Conservation (phyloP, 2,329 filamentous ascomycete species). For the Cercospora beticola region DNA sequence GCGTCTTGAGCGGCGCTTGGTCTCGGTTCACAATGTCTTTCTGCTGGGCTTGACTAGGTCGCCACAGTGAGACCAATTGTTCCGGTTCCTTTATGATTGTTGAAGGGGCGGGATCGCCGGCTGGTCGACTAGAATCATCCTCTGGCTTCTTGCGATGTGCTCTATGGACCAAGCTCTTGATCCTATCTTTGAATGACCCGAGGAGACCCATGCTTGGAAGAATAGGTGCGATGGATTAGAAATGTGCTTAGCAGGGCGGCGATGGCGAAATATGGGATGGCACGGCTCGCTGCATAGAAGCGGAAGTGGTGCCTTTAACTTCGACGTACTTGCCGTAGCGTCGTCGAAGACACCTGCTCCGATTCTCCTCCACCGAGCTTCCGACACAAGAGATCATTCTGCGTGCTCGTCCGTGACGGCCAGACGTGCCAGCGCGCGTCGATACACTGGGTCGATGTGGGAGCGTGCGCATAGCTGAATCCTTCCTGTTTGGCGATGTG, state of each 20-base stretch:
- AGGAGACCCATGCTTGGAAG: constrained; percentile 7
- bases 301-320: background rate
- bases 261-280: background rate
- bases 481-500: background rate
- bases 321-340: background rate
- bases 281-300: background rate
- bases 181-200: constrained; percentile 24
- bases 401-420: background rate
- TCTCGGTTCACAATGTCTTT: constrained; percentile 7
- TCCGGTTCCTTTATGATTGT: background rate
- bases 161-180: constrained; percentile 24
- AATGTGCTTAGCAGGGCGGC: background rate
- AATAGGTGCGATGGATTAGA: background rate
- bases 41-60: constrained; percentile 13
- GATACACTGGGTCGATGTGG: background rate
- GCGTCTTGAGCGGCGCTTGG: constrained; percentile 10
- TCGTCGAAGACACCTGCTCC: background rate
- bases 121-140: background rate
- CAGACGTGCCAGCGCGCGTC: background rate
- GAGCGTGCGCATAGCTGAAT: background rate
- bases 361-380: background rate
- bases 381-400: constrained; percentile 1
- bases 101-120: background rate
- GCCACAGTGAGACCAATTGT: constrained; percentile 12
- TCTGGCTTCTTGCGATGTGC: constrained; percentile 18